Evolutionary conservation across 768 basidiomycete species (phyloP), one percentile per base, ranked within the genome.

Genomic region (Suillus occidentalis): DNA sequence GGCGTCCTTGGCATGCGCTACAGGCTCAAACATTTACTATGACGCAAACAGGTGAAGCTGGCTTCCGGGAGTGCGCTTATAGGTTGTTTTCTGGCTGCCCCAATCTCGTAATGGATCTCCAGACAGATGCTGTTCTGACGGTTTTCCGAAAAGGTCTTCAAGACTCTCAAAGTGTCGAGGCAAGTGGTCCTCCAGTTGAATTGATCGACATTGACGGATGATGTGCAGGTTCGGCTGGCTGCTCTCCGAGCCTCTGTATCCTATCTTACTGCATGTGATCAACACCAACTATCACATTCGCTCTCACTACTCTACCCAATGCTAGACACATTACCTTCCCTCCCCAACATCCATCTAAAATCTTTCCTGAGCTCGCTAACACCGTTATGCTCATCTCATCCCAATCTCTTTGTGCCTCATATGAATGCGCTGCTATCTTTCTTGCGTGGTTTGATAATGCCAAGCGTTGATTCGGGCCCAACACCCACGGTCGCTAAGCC

Each of bases 1-100:
- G 92, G 1, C 76, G 90, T 10, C 91, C 91, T 3, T 94, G 92
- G 92, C 91, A 92, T 71, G 89, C 88, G 2, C 79, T 94, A 1
- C 92, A 93, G 71, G 85, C 84, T 0, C 89, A 89, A 62, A 81
- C 83, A 0, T 93, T 93, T 70, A 80, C 76, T 55, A 90, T 92
- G 89, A 81, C 84, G 6, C 70, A 76, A 43, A 58, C 65, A 36
- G 61, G 69, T n/a, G 70, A 66, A 47, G 67, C 74, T 31, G 76
- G 77, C 6, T 72, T 84, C 67, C 77, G 87, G 31, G 87, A 89
- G 69, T 85, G 82, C 67, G 90, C 91, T 2, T 94, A 84, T 72
- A 78, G 87, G 40, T 84, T 93, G 0, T 91, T 92, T 72, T 84
- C 90, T 0, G 89, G 88, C 4, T 88, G 88, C 63, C 88, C 90